Percentiles rank a stretch among this genome's conserved stretches.
Evolutionary conservation across 441 rosid species (phyloP).

Genomic region (Dalechampia spathulata): DNA sequence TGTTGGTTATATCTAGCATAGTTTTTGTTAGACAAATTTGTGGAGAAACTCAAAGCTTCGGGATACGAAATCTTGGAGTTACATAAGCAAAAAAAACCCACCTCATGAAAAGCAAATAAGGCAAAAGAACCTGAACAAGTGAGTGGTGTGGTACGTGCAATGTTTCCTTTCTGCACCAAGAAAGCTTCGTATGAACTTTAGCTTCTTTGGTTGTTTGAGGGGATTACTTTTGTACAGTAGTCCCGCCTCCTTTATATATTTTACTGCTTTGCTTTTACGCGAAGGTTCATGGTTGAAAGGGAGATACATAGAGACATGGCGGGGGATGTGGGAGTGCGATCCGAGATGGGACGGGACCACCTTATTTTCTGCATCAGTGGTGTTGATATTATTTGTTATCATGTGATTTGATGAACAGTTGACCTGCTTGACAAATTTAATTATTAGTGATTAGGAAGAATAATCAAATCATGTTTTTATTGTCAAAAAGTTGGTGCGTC

Average conservation of each 20-base stretch:
- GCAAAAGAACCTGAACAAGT: slow-evolving; percentile 4
- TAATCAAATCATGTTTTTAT: too few species aligned
- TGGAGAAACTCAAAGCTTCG: slow-evolving; percentile 28
- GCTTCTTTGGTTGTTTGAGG: too few species aligned
- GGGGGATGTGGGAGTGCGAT: slow-evolving; percentile 25
- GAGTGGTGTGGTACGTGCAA: slow-evolving; percentile 19
- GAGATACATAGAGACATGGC: slow-evolving; percentile 10
- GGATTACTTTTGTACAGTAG: neutral
- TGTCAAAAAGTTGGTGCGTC: too few species aligned
- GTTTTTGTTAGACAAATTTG: slow-evolving; percentile 20
- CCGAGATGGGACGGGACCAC: slow-evolving; percentile 49
- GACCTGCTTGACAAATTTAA: too few species aligned
- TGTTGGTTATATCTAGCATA: slow-evolving; percentile 3
- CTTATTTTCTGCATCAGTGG: neutral
- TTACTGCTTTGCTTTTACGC: slow-evolving; percentile 39
- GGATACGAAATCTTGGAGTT: slow-evolving; percentile 24
- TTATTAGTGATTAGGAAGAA: too few species aligned
- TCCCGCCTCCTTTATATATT: neutral
- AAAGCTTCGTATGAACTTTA: neutral
- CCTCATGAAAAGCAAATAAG: slow-evolving; percentile 7
- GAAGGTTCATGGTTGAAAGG: slow-evolving; percentile 24
- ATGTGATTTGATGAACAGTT: too few species aligned
- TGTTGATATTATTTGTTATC: neutral
- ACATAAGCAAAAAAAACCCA: neutral
- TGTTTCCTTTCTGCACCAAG: slow-evolving; percentile 15